Conservation (phyloP, 2,329 filamentous ascomycete species). For the Bisporella sp. region DNA sequence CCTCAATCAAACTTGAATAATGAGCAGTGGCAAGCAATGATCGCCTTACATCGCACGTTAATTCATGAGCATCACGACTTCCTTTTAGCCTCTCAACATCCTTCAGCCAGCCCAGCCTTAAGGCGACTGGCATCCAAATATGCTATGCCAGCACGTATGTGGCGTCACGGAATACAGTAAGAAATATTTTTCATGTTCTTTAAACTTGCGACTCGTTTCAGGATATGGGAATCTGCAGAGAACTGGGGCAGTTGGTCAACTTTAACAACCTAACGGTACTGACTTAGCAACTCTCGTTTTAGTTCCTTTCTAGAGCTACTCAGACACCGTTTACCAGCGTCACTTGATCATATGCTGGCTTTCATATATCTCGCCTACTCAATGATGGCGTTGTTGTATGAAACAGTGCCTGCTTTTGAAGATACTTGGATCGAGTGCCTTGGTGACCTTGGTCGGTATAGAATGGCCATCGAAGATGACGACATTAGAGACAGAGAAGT, state of each 20-base stretch:
- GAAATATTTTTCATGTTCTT: no score
- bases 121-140: constrained; percentile 70
- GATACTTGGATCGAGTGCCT: constrained; percentile 87
- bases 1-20: constrained; percentile 40
- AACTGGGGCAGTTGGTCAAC: no score
- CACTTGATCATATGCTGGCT: constrained; percentile 80
- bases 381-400: constrained; percentile 81
- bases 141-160: constrained; percentile 88
- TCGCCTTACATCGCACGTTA: constrained; percentile 72
- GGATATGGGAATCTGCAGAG: no score
- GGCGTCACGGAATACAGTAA: constrained; percentile 78
- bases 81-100: constrained; percentile 82
- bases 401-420: constrained; percentile 75
- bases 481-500: constrained; percentile 65
- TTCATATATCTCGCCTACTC: constrained; percentile 88
- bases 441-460: constrained; percentile 75
- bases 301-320: constrained; percentile 68
- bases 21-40: constrained; percentile 79
- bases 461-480: constrained; percentile 86
- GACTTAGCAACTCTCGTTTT: no score
- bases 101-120: constrained; percentile 63
- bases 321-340: constrained; percentile 65
- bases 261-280: no score
- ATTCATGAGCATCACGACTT: constrained; percentile 82
- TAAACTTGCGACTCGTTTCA: no score